A percentile compares a stretch with the other conserved stretches of the same genome.
These are phyloP conservation scores for Canavalia ensiformis DNA, from an alignment of 306 rosid species.

Conservation along the genomic window DNA sequence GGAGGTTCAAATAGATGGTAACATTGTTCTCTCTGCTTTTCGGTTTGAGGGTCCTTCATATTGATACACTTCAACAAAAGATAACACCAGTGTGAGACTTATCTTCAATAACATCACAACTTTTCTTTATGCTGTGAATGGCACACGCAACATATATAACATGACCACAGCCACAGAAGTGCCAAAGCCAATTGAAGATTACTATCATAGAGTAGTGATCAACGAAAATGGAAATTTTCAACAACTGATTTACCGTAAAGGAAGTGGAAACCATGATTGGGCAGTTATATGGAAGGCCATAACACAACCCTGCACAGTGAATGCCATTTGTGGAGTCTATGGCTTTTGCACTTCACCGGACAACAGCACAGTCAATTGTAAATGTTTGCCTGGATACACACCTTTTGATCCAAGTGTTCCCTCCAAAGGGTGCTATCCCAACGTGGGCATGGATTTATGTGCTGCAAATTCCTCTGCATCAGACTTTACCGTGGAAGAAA, in stretches of 20 bases:
- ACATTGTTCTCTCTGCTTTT: slow-evolving; percentile 39
- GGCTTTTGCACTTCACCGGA: slow-evolving; percentile 54
- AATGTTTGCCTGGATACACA: slow-evolving; percentile 53
- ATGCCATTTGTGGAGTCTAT: slow-evolving; percentile 55
- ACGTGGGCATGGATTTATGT: slow-evolving; percentile 49
- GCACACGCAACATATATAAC: not conserved
- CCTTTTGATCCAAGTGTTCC: slow-evolving; percentile 49
- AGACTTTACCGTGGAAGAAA: not conserved
- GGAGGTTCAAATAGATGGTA: slow-evolving; percentile 50
- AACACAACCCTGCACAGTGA: slow-evolving; percentile 51
- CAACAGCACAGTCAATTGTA: slow-evolving; percentile 20
- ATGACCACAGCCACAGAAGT: not conserved
- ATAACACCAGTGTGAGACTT: slow-evolving; percentile 3
- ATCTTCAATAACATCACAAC: slow-evolving; percentile 49
- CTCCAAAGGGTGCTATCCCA: slow-evolving; percentile 58
- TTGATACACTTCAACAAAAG: not conserved
- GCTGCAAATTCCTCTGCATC: slow-evolving; percentile 37
- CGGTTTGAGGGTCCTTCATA: slow-evolving; percentile 40
- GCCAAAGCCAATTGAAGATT: slow-evolving; percentile 28
- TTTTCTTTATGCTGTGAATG: slow-evolving; percentile 40
- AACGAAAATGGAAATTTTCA: slow-evolving; percentile 50
- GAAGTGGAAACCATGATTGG: slow-evolving; percentile 36
- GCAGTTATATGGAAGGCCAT: slow-evolving; percentile 33
- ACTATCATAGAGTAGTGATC: slow-evolving; percentile 47
- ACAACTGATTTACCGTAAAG: slow-evolving; percentile 38